phyloP scores from a whole-genome alignment of 192 early-diverging fungal genomes.

The Backusella luteola region DNA sequence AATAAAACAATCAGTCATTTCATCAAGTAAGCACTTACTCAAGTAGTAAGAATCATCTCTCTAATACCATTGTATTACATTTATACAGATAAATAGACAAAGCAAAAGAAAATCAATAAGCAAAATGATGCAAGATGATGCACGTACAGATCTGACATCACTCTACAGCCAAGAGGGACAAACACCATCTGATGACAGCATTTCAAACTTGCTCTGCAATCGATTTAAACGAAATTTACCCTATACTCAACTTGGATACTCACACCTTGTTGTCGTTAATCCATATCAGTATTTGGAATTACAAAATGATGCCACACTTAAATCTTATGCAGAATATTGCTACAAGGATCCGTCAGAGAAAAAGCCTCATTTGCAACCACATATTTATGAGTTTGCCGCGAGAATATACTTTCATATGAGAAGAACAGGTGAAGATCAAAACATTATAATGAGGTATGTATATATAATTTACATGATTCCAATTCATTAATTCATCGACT shows the following conservation, averaged over 20 bases:
- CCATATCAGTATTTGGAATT: slow-evolving; percentile 47
- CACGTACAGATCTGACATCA: slow-evolving; percentile 15
- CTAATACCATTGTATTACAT: not conserved
- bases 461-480: not conserved
- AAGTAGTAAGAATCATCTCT: not conserved
- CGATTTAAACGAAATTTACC: slow-evolving; percentile 48
- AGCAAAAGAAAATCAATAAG: not conserved
- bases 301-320: slow-evolving; percentile 47
- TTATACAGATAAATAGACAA: not conserved
- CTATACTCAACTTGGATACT: slow-evolving; percentile 52
- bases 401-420: slow-evolving; percentile 71
- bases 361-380: slow-evolving; percentile 45
- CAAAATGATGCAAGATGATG: slow-evolving; percentile 23
- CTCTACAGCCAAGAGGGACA: slow-evolving; percentile 4
- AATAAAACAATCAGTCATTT: not conserved
- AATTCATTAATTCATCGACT: not conserved
- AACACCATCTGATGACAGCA: slow-evolving; percentile 44
- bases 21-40: not conserved
- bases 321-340: slow-evolving; percentile 53
- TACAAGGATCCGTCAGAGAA: slow-evolving; percentile 42
- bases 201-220: slow-evolving; percentile 37
- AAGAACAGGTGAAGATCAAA: slow-evolving; percentile 70
- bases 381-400: slow-evolving; percentile 67
- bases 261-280: slow-evolving; percentile 51
- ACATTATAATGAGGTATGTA: slow-evolving; percentile 60